Evolutionary conservation across 2,329 filamentous ascomycete species (phyloP).

Genomic region (Cadophora gregata): DNA sequence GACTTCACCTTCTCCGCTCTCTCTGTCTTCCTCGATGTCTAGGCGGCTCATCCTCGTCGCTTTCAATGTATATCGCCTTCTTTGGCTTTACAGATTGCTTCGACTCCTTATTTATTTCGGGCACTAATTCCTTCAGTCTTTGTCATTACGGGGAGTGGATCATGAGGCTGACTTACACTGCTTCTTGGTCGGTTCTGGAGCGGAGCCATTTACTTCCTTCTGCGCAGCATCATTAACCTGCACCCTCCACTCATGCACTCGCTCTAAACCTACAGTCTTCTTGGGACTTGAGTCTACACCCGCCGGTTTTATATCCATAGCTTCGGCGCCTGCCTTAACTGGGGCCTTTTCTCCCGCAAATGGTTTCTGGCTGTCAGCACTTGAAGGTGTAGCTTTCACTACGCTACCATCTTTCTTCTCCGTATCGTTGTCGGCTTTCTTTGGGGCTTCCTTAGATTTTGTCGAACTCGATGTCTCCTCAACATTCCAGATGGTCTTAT

Average conservation of each 20-base stretch:
- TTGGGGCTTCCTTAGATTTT: neutral
- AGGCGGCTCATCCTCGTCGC: neutral
- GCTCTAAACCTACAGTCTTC: constrained; percentile 11
- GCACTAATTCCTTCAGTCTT: neutral
- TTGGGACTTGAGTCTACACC: neutral
- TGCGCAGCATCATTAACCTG: constrained; percentile 12
- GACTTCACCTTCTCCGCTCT: constrained; percentile 3
- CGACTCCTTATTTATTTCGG: neutral
- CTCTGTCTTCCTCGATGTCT: neutral
- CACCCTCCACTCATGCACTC: constrained; percentile 5
- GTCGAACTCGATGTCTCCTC: neutral
- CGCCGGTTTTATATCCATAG: neutral
- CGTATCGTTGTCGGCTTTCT: neutral
- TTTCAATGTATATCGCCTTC: neutral
- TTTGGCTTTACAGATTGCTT: neutral
- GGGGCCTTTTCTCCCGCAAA: neutral
- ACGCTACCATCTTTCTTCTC: neutral
- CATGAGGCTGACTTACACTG: neutral
- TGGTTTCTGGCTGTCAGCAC: neutral
- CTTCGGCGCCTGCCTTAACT: neutral
- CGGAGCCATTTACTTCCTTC: neutral
- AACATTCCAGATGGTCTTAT: neutral
- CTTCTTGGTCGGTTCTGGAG: neutral
- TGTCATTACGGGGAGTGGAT: too few relatives aligned
- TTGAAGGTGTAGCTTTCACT: neutral